Evolutionary conservation across 768 basidiomycete genomes (phyloP), one percentile per base, ranked within the genome.

Genomic region (Trametes cinnabarina): DNA sequence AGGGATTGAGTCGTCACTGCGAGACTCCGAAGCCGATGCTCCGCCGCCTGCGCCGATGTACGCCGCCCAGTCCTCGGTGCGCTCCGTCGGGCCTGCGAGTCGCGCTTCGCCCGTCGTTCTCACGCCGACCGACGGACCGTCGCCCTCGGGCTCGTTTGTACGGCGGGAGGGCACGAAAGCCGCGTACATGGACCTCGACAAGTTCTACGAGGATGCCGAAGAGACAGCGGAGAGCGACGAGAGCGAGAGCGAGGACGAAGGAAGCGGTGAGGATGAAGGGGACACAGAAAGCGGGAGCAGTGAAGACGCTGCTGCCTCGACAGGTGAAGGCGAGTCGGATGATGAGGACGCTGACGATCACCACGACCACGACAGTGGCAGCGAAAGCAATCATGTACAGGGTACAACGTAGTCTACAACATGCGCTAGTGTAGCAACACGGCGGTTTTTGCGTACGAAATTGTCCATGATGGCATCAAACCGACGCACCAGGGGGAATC

Each of bases 1-100:
- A 53, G 94, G 93, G 0, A 91, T 91, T 4, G 91, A 94, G 63
- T 74, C 90, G 1, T 77, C 81, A 0, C 72, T 98, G 55, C 81
- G 95, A 57, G 88, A 93, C 59, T 77, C 74, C 19, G 82, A 80
- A 44, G 85, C 87, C 10, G 87, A 88, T 55, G 63, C 63, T 1
- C 66, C 66, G n/a, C 66, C 63, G 1, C 28, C n/a, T n/a, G n/a
- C 41, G 22, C 68, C 71, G 30, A 69, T 68, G 66, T 8, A 67
- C 71, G 19, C 72, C 32, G 77, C 77, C n/a, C 46, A 47, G 17
- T 63, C 81, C 69, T 46, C 67, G 32, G 66, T 66, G 62, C 62
- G 66, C 51, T 52, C 68, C 25, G 58, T 60, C 55, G 52, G 57
- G 15, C 52, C 67, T 10, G 58, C 72, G 25, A 72, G 69, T 34